Conservation (phyloP, 2,329 filamentous ascomycete genomes). For the Cryphonectria japonica region DNA sequence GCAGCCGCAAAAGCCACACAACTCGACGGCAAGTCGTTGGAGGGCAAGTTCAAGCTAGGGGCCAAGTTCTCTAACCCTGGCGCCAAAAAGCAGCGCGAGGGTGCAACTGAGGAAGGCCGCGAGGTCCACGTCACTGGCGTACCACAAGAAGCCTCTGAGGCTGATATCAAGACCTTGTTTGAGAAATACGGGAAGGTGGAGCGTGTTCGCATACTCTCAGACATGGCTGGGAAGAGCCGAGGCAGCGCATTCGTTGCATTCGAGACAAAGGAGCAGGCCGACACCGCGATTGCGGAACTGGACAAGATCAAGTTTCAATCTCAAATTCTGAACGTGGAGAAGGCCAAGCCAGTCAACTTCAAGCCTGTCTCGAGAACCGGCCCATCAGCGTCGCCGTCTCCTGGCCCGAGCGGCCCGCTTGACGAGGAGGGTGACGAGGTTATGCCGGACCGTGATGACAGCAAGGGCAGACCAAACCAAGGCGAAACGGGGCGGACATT, state of each 20-base stretch:
- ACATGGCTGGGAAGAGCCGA: constrained; percentile 68
- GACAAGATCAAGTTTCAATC: constrained; percentile 72
- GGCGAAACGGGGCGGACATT: constrained; percentile 56
- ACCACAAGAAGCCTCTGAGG: constrained; percentile 63
- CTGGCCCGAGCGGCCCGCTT: constrained; percentile 35
- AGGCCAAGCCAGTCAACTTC: constrained; percentile 60
- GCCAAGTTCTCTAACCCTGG: constrained; percentile 85
- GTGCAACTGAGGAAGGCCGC: constrained; percentile 82
- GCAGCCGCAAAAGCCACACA: constrained; percentile 72
- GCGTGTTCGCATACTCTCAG: constrained; percentile 71
- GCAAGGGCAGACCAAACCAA: constrained; percentile 22
- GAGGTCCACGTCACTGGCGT: constrained; percentile 81
- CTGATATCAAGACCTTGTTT: constrained; percentile 73
- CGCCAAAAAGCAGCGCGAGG: constrained; percentile 76
- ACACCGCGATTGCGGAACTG: constrained; percentile 67
- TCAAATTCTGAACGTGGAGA: constrained; percentile 68
- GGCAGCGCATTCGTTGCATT: constrained; percentile 85
- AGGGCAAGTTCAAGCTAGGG: constrained; percentile 69
- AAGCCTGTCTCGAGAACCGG: constrained; percentile 55
- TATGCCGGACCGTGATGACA: constrained; percentile 39
- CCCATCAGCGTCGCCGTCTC: constrained; percentile 42
- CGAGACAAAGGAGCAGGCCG: constrained; percentile 69
- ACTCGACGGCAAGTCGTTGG: constrained; percentile 72
- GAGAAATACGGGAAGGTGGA: constrained; percentile 76
- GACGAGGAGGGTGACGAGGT: constrained; percentile 44